Evolutionary conservation across 2,329 filamentous ascomycete species (phyloP), one percentile per base, ranked within the genome.

Genomic region (Colletotrichum siamense): DNA sequence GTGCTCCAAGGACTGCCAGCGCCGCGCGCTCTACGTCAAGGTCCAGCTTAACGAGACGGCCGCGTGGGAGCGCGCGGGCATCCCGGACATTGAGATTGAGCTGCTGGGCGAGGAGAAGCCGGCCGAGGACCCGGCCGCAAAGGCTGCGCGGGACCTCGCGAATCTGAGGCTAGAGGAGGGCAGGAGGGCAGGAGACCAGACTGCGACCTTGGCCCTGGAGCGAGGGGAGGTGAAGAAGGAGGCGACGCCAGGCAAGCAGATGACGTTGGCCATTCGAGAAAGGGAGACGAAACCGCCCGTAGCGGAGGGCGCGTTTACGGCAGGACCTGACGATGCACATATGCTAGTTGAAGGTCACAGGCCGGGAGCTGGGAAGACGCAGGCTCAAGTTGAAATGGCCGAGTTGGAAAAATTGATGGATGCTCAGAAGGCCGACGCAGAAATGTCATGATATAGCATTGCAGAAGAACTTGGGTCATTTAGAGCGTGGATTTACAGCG

Each of bases 41-140:
- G 94, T 98, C 28, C 97, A 99, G 88, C 90, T 99, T 52, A 94
- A 91, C 79, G 94, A 97, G 82, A 93, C 94, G 77, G 95, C 96
- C 0, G 95, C 95, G 0, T 98, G 96, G 95, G 92, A 97, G 84
- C 90, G 96, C 69, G 91, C 90, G 7, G 92, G 91, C 5, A 89
- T 89, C 34, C 86, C 86, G 2, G 88, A 89, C 24, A 88, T 91
- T 55, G 83, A 88, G 59, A 91, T 95, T 77, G 89, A 94, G 44
- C 81, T 95, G 44, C 84, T 94, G 2, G 92, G 95, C 70, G 95
- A 98, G 83, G 91, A 91, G 64, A 89, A 88, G 80, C 85, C 87
- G 13, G 76, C 57, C 2, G 57, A 90, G 78, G 87, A 90, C 68
- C 88, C 88, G 6, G 81, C 81, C 9, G 83, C 86, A 30, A 64